phyloP scores from a whole-genome alignment of 1,284 basidiomycete species.

The Ustilago loliicola region DNA sequence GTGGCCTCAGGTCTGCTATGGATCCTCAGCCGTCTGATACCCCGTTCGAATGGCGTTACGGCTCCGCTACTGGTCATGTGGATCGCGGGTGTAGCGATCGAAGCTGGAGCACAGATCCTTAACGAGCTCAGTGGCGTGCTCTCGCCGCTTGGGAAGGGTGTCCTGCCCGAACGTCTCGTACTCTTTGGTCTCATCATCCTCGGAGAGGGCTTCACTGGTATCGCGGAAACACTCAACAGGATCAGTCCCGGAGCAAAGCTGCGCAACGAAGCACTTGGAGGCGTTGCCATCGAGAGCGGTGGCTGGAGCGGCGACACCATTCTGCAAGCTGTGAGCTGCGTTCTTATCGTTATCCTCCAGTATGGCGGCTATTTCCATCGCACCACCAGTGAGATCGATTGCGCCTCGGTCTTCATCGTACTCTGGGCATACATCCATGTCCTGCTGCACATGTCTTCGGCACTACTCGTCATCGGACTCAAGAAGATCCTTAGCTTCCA shows the following conservation, averaged over 20 bases:
- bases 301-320: constrained; percentile 48
- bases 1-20: constrained; percentile 39
- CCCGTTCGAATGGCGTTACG: constrained; percentile 15
- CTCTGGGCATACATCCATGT: constrained; percentile 49
- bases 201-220: constrained; percentile 49
- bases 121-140: constrained; percentile 36
- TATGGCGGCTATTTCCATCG: constrained; percentile 50
- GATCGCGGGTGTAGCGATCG: constrained; percentile 39
- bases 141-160: constrained; percentile 23
- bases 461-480: constrained; percentile 45
- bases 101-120: constrained; percentile 25
- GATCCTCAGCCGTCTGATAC: constrained; percentile 38
- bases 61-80: constrained; percentile 45
- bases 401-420: constrained; percentile 24
- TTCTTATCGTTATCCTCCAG: constrained; percentile 46
- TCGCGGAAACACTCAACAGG: constrained; percentile 41
- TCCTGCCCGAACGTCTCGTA: constrained; percentile 39
- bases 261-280: constrained; percentile 9
- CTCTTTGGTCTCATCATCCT: constrained; percentile 53
- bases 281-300: constrained; percentile 28
- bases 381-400: constrained; percentile 31
- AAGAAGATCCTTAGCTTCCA: constrained; percentile 46
- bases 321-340: constrained; percentile 32
- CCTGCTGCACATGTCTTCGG: constrained; percentile 46
- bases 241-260: constrained; percentile 46